Evolutionary conservation across 75 land plant species (phyloP).

Genomic region (Chamaecyparis obtusa): DNA sequence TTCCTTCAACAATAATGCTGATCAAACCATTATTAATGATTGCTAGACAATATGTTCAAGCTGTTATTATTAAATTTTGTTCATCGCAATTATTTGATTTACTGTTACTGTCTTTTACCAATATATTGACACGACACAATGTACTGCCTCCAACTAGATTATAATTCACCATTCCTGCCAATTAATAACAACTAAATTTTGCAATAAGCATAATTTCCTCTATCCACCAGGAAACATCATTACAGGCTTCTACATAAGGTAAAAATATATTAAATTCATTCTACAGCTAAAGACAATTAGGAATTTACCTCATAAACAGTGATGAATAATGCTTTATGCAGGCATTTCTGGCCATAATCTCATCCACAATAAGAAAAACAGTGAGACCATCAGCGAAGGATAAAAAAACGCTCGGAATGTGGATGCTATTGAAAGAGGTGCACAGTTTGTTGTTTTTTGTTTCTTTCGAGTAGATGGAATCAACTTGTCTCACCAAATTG

Average conservation of each 20-base stretch:
- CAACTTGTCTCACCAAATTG: constrained; percentile 42
- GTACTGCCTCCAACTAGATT: not conserved
- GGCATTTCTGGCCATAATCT: constrained; percentile 37
- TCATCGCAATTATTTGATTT: not conserved
- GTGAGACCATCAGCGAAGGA: constrained; percentile 38
- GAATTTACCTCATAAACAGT: constrained; percentile 36
- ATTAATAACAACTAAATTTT: not conserved
- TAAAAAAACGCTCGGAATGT: constrained; percentile 24
- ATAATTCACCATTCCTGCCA: not conserved
- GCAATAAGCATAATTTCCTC: not conserved
- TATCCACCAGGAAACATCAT: not conserved
- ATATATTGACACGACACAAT: not conserved
- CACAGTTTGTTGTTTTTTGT: constrained; percentile 17
- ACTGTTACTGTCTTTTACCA: not conserved
- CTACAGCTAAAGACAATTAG: not conserved
- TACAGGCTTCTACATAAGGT: constrained; percentile 2
- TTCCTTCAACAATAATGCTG: not conserved
- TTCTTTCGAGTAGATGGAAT: constrained; percentile 26
- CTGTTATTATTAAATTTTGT: not conserved
- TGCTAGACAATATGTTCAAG: not conserved
- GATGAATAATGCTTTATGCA: constrained; percentile 41
- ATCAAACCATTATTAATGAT: not conserved
- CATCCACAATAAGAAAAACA: constrained; percentile 38
- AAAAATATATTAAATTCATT: not conserved
- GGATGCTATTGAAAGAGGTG: constrained; percentile 22